Percentiles rank a stretch among this genome's conserved stretches.
Conservation (phyloP, 2,329 filamentous ascomycete genomes). For the Eurotiales sp. region DNA sequence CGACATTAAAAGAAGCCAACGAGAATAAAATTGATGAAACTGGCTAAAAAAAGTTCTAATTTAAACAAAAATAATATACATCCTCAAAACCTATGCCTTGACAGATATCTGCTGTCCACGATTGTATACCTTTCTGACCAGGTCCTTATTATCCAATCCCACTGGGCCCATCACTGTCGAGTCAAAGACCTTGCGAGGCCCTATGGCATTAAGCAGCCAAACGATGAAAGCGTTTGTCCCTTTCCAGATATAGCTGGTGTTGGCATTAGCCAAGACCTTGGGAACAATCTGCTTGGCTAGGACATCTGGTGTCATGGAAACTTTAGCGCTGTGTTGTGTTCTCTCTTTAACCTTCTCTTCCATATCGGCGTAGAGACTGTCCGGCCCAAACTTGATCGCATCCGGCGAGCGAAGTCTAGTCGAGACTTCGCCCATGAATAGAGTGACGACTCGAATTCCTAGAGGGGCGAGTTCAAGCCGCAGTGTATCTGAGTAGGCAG, state of each 20-base stretch:
- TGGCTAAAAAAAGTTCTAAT: too few relatives aligned
- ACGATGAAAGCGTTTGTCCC: constrained; percentile 9
- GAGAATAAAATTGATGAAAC: too few relatives aligned
- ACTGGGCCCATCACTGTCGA: constrained; percentile 1
- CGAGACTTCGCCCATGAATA: constrained; percentile 9
- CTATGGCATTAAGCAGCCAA: constrained; percentile 6
- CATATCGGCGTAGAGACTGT: constrained; percentile 3
- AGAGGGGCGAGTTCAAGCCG: constrained; percentile 5
- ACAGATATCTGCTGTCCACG: constrained; percentile 2
- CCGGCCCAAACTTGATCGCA: not conserved
- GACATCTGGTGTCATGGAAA: constrained; percentile 1
- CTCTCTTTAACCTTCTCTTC: constrained; percentile 7
- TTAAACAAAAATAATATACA: too few relatives aligned
- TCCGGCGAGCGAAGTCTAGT: constrained; percentile 4
- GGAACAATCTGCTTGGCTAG: constrained; percentile 5
- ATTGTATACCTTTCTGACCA: not conserved
- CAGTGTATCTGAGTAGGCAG: constrained; percentile 7
- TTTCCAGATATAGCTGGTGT: constrained; percentile 8
- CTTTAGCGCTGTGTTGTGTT: constrained; percentile 3
- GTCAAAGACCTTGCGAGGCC: constrained; percentile 7
- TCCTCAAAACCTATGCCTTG: too few relatives aligned
- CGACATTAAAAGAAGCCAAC: too few relatives aligned
- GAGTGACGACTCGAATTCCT: constrained; percentile 2
- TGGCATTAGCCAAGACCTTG: not conserved
- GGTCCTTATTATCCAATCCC: not conserved